Base-by-base conservation (phyloP, 176 grass and related monocot species). In the bread wheat (Triticum aestivum) region DNA sequence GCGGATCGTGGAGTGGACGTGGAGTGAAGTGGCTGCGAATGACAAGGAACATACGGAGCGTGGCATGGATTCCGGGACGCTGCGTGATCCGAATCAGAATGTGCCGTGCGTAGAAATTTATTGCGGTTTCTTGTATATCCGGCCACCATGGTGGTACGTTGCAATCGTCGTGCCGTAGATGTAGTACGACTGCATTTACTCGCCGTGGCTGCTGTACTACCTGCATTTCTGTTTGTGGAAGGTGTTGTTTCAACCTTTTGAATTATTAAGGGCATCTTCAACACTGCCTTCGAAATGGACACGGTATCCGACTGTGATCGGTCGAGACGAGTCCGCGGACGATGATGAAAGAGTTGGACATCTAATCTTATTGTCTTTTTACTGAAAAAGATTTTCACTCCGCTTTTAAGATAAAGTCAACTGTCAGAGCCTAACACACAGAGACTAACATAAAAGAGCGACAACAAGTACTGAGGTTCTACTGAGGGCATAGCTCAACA, bases 61-160 rank as follows among this genome's bases (percentile, higher is more conserved):
- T 15, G 61, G 32, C 58, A 59, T 75, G 82, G 12, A 85, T 80
- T 85, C 35, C 51, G 80, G 74, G 45, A 2, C 75, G 67, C 44
- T 76, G 49, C 70, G 59, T 61, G 66, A 24, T 81, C 14, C 11
- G 41, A 69, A 24, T 81, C 14, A 7, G 41, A 69, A 21, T 59
- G 56, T n/a, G 45, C 5, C 41, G 70, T 73, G 4, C 45, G 77
- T 24, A 7, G n/a, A 6, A 18, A 44, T 64, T 65, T 26, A 42
- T 47, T 47, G 0, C 27, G 56, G 20, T 39, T 79, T 26, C 54
- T 62, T 79, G 15, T 33, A 21, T n/a, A 35, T 15, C 27, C 21
- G 7, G 37, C 39, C 61, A 79, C 12, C 23, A 10, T 5, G 23
- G 78, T 29, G 47, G 45, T 33, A 42, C 73, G 18, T 32, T 12